Evolutionary conservation across 2,329 filamentous ascomycete species (phyloP), one percentile per base, ranked within the genome.

Genomic region (Paraphoma sp.): DNA sequence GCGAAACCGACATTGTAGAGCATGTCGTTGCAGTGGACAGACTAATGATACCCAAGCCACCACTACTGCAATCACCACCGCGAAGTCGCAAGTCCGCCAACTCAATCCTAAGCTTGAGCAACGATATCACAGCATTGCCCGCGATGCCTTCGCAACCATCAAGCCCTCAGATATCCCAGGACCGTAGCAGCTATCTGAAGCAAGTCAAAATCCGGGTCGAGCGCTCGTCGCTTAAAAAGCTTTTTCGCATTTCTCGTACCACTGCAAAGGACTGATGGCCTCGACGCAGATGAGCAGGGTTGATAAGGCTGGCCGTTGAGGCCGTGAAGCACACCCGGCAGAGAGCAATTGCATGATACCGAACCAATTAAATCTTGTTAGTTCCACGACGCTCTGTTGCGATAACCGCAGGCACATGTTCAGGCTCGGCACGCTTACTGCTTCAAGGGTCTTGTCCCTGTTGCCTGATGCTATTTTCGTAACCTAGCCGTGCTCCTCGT

Each of bases 1-100:
- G 3, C 41, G 63, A 59, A 4, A 56, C 61, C 43, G 63, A 70
- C 31, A 71, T 75, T 51, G 61, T 59, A 10, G 70, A 72, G 23
- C 65, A 60, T 16, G 60, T 65, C 0, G 55, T 74, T 3, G 67
- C 70, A 36, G 57, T 72, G 17, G 56, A 66, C 45, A 62, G 61
- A 41, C 55, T 59, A 17, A 65, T 62, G 7, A 49, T 69, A 1
- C 65, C 67, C 2, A 36, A 49, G 11, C 59, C 68, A 2, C 67
- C 70, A 18, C 45, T 62, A 2, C 62, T 74, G 0, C 66, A 67
- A 31, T 62, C 70, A 3, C 60, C 71, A 14, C 72, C 69, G 1
- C 51, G 45, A 23, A 61, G 50, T 23, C 61, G 54, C 12, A 66
- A 56, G 23, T 30, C 53, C 29, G 63, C 60, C 11, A 51, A 59